Evolutionary conservation across 805 yeast species (phyloP), one percentile per base, ranked within the genome.

Genomic region (Ogataea thermomethanolica): DNA sequence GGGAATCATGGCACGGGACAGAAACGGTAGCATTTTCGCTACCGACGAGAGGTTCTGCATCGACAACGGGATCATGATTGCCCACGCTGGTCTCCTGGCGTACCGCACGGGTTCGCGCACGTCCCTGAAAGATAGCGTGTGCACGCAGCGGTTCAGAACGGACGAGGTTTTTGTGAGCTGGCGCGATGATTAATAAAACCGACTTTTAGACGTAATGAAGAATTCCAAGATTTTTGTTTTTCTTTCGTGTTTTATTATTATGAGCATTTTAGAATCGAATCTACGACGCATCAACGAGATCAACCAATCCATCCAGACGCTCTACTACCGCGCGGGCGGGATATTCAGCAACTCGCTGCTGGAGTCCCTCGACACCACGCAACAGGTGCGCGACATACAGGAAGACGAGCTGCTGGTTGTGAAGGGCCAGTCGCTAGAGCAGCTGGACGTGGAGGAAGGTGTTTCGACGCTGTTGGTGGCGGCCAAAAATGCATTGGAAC

Each of bases 21-120:
- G 99, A 49, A 79, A 81, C 50, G 98, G 98, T 0, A 72, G 77
- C n/a, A 82, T 93, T 3, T 88, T 73, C 59, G 96, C 99, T 3
- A 93, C 99, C 0, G 99, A 93, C 62, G 98, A 93, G 58, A 66
- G 98, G 43, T 91, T 93, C 59, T 93, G 99, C 64, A 93, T 93
- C 31, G 99, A 93, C 59, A 93, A 93, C 56, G 99, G 99, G 8
- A 93, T 91, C 27, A 93, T 93, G 99, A 93, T 93, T 54, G 99
- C 99, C 0, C 99, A 93, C 56, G 98, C 99, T 0, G 99, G 99
- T 0, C 66, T 93, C 34, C 61, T 93, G 44, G 86, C 84, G 37
- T 89, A 79, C 56, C 71, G 98, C 51, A 84, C 81, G 73, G 96
- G 97, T 1, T 79, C 77, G 41, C 35, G 37, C 14, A 73, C 66